phyloP scores from a whole-genome alignment of 164 flowering plant genomes.

The Aristolochia californica region DNA sequence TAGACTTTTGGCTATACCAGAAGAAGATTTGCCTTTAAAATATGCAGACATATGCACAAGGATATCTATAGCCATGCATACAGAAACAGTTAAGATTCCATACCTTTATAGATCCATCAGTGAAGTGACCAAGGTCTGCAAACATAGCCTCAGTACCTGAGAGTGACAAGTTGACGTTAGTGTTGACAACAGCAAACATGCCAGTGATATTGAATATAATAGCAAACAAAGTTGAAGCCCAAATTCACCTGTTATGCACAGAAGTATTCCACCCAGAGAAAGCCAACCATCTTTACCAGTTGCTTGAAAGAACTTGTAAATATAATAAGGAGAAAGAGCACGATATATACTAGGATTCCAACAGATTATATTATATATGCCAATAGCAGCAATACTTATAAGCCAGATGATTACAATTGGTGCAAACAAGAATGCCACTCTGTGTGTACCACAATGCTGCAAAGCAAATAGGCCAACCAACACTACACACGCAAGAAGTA shows the following conservation, averaged over 20 bases:
- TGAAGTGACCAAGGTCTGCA: conserved; percentile 53
- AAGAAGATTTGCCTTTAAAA: too few relatives aligned
- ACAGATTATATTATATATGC: conserved; percentile 45
- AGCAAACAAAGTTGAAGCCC: conserved; percentile 2
- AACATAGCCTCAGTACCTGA: conserved; percentile 66
- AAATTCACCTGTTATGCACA: conserved; percentile 46
- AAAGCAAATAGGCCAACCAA: conserved; percentile 52
- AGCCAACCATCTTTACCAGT: conserved; percentile 67
- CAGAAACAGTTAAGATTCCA: conserved; percentile 1
- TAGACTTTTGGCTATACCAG: too few relatives aligned
- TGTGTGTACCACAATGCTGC: conserved; percentile 59
- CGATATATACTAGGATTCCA: conserved; percentile 50
- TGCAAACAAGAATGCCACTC: conserved; percentile 49
- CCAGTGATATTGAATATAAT: not conserved
- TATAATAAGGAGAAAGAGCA: conserved; percentile 63
- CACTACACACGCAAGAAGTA: conserved; percentile 29
- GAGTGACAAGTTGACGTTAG: not conserved
- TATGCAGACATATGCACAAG: too few relatives aligned
- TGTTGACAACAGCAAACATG: not conserved
- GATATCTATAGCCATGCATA: too few relatives aligned
- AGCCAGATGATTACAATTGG: conserved; percentile 60
- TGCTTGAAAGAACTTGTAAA: conserved; percentile 36
- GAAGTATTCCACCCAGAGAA: conserved; percentile 56
- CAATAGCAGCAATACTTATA: conserved; percentile 32
- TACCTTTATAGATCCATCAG: conserved; percentile 49